A percentile compares a stretch with the other conserved stretches of the same genome.
Conservation (phyloP, 306 rosid species). For the Cucurbita argyrosperma region DNA sequence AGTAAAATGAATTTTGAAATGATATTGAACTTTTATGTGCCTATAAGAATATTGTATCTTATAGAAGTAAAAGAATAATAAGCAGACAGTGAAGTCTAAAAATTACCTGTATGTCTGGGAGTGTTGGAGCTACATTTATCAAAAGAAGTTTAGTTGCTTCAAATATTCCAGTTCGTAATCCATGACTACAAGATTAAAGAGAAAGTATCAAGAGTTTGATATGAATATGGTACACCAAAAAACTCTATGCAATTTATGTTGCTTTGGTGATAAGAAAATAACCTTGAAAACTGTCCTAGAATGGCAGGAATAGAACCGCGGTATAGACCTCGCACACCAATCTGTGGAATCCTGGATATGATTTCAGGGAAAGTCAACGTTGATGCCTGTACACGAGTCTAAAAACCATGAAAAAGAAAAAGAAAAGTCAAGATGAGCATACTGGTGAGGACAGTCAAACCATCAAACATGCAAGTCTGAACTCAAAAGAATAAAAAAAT, state of each 20-base stretch:
- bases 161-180: conserved; percentile 91
- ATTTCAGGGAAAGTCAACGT: conserved; percentile 77
- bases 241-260: neutral
- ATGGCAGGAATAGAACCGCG: conserved; percentile 97
- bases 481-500: neutral
- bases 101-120: conserved; percentile 85
- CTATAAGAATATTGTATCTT: too few species aligned
- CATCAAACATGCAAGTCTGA: conserved; percentile 4
- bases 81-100: neutral
- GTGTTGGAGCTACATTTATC: conserved; percentile 76
- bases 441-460: neutral
- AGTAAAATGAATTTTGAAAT: too few species aligned
- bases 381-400: conserved; percentile 98
- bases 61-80: neutral
- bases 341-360: conserved; percentile 88
- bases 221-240: neutral
- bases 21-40: too few species aligned
- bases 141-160: conserved; percentile 86
- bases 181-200: conserved; percentile 63
- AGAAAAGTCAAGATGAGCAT: conserved; percentile 16
- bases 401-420: conserved; percentile 13
- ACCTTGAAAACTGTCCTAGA: conserved; percentile 99
- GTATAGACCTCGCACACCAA: conserved; percentile 73
- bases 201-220: conserved; percentile 15
- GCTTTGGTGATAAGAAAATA: conserved; percentile 7